A percentile compares a stretch with the other conserved stretches of the same genome.
Evolutionary conservation across 306 rosid genomes (phyloP).

Genomic region (Castanea crenata): DNA sequence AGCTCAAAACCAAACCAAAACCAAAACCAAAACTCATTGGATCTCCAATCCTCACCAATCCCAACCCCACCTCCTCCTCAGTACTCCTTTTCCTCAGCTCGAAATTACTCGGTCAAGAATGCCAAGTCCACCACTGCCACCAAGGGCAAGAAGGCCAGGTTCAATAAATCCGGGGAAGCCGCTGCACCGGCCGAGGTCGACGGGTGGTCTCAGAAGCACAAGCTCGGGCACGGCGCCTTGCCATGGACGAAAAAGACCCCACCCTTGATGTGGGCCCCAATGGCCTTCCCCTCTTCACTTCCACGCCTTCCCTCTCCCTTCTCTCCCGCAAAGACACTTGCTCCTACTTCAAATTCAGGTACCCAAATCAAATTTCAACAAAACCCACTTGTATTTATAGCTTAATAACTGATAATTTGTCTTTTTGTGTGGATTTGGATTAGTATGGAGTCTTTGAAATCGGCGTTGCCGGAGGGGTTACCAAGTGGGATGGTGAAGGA

Average conservation of each 20-base stretch:
- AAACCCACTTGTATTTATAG: background rate
- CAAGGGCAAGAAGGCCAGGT: constrained; percentile 27
- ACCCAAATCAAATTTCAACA: background rate
- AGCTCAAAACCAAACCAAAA: background rate
- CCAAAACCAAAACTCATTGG: too few relatives aligned
- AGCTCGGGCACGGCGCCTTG: constrained; percentile 62
- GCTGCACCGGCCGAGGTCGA: constrained; percentile 36
- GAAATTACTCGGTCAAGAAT: constrained; percentile 44
- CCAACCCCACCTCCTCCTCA: background rate
- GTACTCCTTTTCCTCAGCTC: constrained; percentile 2
- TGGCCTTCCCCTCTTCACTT: constrained; percentile 69
- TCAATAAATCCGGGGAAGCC: constrained; percentile 22
- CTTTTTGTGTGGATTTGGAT: background rate
- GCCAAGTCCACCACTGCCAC: constrained; percentile 25
- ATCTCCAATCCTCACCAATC: constrained; percentile 15
- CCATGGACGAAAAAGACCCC: constrained; percentile 59
- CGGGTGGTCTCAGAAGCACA: constrained; percentile 40
- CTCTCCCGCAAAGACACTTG: constrained; percentile 53
- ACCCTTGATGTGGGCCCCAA: constrained; percentile 71
- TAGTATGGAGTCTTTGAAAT: constrained; percentile 58
- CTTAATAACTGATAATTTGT: background rate
- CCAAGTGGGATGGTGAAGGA: constrained; percentile 80
- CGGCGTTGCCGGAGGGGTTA: constrained; percentile 75
- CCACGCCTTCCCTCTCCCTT: constrained; percentile 53
- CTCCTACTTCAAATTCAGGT: constrained; percentile 74